phyloP scores from a whole-genome alignment of 1,284 basidiomycete genomes.

The Fomes fomentarius region DNA sequence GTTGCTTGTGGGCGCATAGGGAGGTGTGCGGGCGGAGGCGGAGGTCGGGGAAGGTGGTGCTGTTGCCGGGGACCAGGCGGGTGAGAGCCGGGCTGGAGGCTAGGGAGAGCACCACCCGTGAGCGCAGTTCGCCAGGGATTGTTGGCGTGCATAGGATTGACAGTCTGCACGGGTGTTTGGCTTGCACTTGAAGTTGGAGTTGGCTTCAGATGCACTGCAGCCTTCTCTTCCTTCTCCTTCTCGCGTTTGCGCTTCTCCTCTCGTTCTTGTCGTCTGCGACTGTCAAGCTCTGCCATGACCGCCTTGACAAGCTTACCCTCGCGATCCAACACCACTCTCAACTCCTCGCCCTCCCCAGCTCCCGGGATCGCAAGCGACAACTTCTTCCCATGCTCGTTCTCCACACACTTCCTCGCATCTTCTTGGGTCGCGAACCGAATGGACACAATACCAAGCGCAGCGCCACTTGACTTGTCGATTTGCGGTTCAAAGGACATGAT shows the following conservation, averaged over 20 bases:
- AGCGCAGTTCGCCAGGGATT: conserved; percentile 26
- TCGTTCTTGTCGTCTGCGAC: conserved; percentile 50
- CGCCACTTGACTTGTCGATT: conserved; percentile 80
- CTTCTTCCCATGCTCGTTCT: conserved; percentile 60
- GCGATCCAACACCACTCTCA: conserved; percentile 65
- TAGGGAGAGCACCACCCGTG: background rate
- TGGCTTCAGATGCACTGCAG: conserved; percentile 22
- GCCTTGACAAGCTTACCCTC: conserved; percentile 61
- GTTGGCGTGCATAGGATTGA: conserved; percentile 13
- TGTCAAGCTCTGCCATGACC: conserved; percentile 63
- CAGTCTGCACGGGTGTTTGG: conserved; percentile 25
- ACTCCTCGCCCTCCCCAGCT: conserved; percentile 38
- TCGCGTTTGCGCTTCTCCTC: conserved; percentile 49
- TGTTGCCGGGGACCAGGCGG: conserved; percentile 1
- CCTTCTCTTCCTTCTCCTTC: conserved; percentile 36
- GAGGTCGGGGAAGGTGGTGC: conserved; percentile 10
- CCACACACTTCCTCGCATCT: conserved; percentile 66
- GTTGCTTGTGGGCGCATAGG: conserved; percentile 24
- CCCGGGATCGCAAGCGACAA: conserved; percentile 39
- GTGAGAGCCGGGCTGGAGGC: background rate
- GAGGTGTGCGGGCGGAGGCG: conserved; percentile 16
- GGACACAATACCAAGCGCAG: conserved; percentile 82
- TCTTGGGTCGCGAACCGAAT: conserved; percentile 69
- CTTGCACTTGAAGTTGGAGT: conserved; percentile 31
- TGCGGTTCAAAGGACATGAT: conserved; percentile 80